phyloP scores from a whole-genome alignment of 148 eudicot species.

The Dianthus caryophyllus region DNA sequence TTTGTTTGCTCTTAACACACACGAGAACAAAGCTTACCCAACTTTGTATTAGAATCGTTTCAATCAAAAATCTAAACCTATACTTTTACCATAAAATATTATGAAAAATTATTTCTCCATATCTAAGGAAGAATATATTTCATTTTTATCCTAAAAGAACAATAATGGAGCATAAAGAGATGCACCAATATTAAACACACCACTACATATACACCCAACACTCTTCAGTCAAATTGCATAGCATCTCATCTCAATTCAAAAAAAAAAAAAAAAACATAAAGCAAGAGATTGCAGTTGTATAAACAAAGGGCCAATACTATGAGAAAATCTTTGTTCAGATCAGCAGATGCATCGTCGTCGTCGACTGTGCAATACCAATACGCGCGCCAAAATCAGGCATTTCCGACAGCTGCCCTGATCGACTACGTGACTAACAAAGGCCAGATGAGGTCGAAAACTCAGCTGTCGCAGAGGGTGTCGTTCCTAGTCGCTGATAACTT shows the following conservation, averaged over 20 bases:
- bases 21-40: no score
- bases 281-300: background rate
- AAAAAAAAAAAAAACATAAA: no score
- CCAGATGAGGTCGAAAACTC: background rate
- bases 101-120: no score
- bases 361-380: constrained; percentile 9
- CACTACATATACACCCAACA: constrained; percentile 18
- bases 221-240: background rate
- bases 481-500: constrained; percentile 23
- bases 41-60: no score
- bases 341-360: constrained; percentile 12
- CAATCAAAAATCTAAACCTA: no score
- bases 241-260: background rate
- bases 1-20: no score
- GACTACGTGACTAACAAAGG: constrained; percentile 22
- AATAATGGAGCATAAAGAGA: constrained; percentile 22
- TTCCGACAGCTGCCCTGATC: constrained; percentile 28
- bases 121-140: constrained; percentile 22
- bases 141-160: constrained; percentile 23
- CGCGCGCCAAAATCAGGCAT: constrained; percentile 22
- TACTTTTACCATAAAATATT: no score
- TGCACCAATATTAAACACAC: constrained; percentile 21
- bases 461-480: constrained; percentile 13
- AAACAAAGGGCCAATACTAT: background rate
- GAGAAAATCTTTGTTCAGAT: constrained; percentile 17